Percentiles rank a stretch among this genome's conserved stretches.
These are phyloP conservation scores for Boletus tomentosulus DNA, from an alignment of 768 basidiomycete genomes.

Conservation along the genomic window DNA sequence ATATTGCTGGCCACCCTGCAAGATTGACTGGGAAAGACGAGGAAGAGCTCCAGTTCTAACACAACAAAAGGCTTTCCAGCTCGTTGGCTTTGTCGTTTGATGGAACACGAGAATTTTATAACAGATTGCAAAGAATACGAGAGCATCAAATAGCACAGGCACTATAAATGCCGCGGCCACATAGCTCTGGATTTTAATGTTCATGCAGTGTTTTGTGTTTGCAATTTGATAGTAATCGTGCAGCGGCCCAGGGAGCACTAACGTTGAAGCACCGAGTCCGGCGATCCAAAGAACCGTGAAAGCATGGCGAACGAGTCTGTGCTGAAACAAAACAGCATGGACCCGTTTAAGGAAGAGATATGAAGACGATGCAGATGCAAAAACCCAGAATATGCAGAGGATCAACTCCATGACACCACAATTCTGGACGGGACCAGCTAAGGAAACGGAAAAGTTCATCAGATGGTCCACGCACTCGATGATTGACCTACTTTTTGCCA, in stretches of 20 bases:
- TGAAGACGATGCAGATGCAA: constrained; percentile 26
- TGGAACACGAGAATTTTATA: constrained; percentile 26
- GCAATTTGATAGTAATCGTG: constrained; percentile 27
- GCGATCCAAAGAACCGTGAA: constrained; percentile 34
- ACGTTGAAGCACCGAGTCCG: constrained; percentile 22
- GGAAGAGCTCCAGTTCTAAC: constrained; percentile 27
- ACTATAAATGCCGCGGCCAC: constrained; percentile 27
- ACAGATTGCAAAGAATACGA: constrained; percentile 33
- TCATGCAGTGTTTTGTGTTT: constrained; percentile 32
- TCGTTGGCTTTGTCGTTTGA: constrained; percentile 4
- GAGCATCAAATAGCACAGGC: constrained; percentile 30
- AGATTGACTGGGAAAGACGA: constrained; percentile 28
- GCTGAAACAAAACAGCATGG: constrained; percentile 31
- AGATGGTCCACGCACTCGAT: neutral
- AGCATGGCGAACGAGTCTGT: constrained; percentile 13
- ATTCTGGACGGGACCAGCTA: constrained; percentile 21
- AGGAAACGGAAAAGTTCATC: neutral
- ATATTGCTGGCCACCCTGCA: constrained; percentile 38
- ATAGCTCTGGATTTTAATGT: constrained; percentile 18
- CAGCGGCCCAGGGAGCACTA: constrained; percentile 25
- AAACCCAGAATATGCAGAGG: constrained; percentile 13
- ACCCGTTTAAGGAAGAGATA: constrained; percentile 38
- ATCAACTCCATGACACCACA: constrained; percentile 19
- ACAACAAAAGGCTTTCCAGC: constrained; percentile 18
- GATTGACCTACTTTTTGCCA: constrained; percentile 18